Base-by-base conservation (phyloP, 257 asterid species). In the Rubia yunnanensis region DNA sequence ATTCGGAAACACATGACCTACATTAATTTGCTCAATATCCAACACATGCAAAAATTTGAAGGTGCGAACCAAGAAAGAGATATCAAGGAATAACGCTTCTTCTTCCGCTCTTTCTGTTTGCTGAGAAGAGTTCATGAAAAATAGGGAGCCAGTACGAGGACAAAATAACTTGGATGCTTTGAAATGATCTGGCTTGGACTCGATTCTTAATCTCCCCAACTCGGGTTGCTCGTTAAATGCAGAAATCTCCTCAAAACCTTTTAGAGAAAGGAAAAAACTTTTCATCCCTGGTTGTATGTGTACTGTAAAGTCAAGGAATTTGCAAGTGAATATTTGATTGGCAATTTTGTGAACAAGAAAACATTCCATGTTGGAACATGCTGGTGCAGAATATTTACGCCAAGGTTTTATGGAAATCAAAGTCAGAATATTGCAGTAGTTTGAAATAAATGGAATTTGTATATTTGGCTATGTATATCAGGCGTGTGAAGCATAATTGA, bases 1-100 rank as follows among this genome's bases (percentile, higher is more conserved):
- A 26, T 44, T 22, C 1, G 31, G 63, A 26, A 53, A 36, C 18
- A 49, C 22, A 1, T 7, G 3, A 3, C 18, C 53, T 1, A 67
- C 38, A 9, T 27, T 6, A 13, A 67, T 24, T 26, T 54, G 23
- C n/a, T 35, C 64, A 36, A 67, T 13, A 41, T 67, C 54, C 41
- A 67, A 26, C 28, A 67, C 71, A 3, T 5, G n/a, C 4, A 67
- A 56, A 35, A 56, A 54, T 7, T 36, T 56, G 32, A 55, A 56
- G 14, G 22, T 56, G 24, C 27, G 23, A 23, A n/a, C 14, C 14
- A 56, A 11, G 50, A 31, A 27, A 28, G 35, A 48, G 41, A 41
- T 7, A 53, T 30, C 32, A n/a, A 41, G 49, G 27, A 53, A 7
- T 14, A 52, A 46, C 0, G 9, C 10, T 14, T 53, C 59, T 7